Evolutionary conservation across 2,329 filamentous ascomycete species (phyloP), one percentile per base, ranked within the genome.

Genomic region (Balansia obtecta): DNA sequence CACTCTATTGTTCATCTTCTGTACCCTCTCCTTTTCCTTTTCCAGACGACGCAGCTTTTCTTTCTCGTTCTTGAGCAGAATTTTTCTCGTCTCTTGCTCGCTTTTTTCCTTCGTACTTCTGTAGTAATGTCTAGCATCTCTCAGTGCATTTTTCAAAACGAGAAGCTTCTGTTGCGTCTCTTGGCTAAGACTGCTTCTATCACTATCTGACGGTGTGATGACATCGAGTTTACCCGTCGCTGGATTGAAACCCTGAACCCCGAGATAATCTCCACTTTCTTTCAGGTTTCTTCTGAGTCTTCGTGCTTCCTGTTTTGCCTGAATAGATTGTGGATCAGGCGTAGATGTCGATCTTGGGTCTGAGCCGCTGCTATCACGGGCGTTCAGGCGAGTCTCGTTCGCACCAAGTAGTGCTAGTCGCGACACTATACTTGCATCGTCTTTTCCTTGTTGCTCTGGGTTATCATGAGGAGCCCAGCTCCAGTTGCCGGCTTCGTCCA

Each of bases 171-270:
- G 57, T 34, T 63, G 63, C 7, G 60, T 61, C 22, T 65, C 60
- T 15, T 59, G 45, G 56, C 64, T 58, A 44, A 58, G 45, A 4
- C 60, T 63, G 51, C 68, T 70, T 30, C 67, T 65, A 1, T 71
- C 73, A 52, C 71, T 76, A 13, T 68, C 66, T 2, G 73, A 73
- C 8, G 73, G 72, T 4, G 73, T 76, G 38, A 77, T 63, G 13
- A 74, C 61, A 51, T 79, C 72, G 46, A 73, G 70, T 53, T 72
- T 65, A 5, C 79, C 76, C 0, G 79, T 80, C 41, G 69, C 64
- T 0, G 78, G 78, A 56, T 82, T 80, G 49, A 76, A 67, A 3
- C 78, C 78, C 52, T 79, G 76, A 1, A 80, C 74, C 2, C 77
- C 77, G 0, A 82, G 68, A 57, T 72, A 82, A 58, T 82, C 78